Evolutionary conservation across 1,139 yeast species (phyloP).

Genomic region (Hemisphaericaspora xylanilytica): DNA sequence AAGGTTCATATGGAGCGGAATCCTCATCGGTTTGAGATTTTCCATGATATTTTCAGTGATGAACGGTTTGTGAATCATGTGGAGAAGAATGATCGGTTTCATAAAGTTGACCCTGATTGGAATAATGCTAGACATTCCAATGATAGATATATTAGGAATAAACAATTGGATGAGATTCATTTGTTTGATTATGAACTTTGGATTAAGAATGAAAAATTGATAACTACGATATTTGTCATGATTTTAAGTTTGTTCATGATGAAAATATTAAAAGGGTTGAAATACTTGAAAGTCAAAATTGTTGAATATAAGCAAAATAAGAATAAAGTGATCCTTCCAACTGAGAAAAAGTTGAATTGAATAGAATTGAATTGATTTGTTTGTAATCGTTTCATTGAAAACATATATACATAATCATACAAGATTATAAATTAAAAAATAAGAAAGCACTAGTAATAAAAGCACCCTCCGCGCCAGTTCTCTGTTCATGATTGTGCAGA

Average conservation of each 20-base stretch:
- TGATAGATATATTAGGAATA: slow-evolving; percentile 30
- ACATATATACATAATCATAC: not conserved
- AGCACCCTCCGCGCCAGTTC: no score
- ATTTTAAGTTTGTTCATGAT: slow-evolving; percentile 15
- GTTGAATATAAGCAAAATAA: slow-evolving; percentile 3
- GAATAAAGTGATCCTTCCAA: slow-evolving; percentile 1
- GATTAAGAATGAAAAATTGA: slow-evolving; percentile 39
- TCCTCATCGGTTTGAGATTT: slow-evolving; percentile 40
- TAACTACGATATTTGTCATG: slow-evolving; percentile 37
- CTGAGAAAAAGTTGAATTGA: slow-evolving; percentile 7
- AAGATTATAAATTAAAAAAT: no score
- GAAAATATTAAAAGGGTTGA: slow-evolving; percentile 11
- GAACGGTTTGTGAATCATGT: slow-evolving; percentile 46
- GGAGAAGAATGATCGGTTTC: slow-evolving; percentile 52
- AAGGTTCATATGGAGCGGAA: slow-evolving; percentile 21
- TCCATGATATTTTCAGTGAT: slow-evolving; percentile 47
- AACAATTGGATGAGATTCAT: slow-evolving; percentile 35
- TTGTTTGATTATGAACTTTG: slow-evolving; percentile 39
- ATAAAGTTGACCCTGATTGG: slow-evolving; percentile 35
- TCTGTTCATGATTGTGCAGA: not conserved
- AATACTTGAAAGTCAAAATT: slow-evolving; percentile 8
- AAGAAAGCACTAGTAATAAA: no score
- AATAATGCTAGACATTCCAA: slow-evolving; percentile 31
- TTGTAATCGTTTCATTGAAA: no score
- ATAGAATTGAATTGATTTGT: no score